Conservation (phyloP, 2,329 filamentous ascomycete genomes). For the Ophiocordyceps unilateralis region DNA sequence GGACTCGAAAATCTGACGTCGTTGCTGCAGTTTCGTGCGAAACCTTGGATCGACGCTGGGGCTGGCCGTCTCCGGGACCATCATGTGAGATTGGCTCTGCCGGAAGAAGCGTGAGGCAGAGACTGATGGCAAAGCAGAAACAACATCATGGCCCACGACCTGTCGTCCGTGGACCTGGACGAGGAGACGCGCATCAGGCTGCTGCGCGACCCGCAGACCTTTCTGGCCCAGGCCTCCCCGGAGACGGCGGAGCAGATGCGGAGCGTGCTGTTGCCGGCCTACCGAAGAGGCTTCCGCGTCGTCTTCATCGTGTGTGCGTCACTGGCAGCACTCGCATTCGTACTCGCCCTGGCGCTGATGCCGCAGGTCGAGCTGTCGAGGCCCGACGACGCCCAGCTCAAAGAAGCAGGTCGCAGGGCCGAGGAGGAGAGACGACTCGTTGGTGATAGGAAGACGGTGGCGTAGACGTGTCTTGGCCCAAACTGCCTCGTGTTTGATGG, state of each 20-base stretch:
- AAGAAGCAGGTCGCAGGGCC: constrained; percentile 13
- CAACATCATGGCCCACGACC: constrained; percentile 15
- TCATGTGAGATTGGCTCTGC: constrained; percentile 12
- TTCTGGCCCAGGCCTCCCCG: constrained; percentile 10
- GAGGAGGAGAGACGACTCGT: constrained; percentile 6
- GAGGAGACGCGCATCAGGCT: constrained; percentile 9
- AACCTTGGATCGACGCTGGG: constrained; percentile 22
- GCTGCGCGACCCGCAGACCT: constrained; percentile 15
- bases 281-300: constrained; percentile 17
- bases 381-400: constrained; percentile 19
- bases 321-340: constrained; percentile 17
- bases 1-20: not conserved
- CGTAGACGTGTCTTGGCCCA: not conserved
- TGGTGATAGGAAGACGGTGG: not conserved
- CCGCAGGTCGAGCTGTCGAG: constrained; percentile 19
- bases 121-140: constrained; percentile 11
- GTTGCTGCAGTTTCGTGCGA: constrained; percentile 16
- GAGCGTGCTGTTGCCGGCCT: constrained; percentile 17
- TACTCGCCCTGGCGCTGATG: constrained; percentile 21
- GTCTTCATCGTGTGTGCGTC: constrained; percentile 21
- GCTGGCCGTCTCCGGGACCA: constrained; percentile 20
- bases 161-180: constrained; percentile 11
- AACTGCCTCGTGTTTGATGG: not conserved
- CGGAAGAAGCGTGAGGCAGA: not conserved
- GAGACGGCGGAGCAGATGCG: constrained; percentile 14